These are phyloP conservation scores for Vaccinium darrowii DNA, from an alignment of 148 eudicot species.

Conservation along the genomic window DNA sequence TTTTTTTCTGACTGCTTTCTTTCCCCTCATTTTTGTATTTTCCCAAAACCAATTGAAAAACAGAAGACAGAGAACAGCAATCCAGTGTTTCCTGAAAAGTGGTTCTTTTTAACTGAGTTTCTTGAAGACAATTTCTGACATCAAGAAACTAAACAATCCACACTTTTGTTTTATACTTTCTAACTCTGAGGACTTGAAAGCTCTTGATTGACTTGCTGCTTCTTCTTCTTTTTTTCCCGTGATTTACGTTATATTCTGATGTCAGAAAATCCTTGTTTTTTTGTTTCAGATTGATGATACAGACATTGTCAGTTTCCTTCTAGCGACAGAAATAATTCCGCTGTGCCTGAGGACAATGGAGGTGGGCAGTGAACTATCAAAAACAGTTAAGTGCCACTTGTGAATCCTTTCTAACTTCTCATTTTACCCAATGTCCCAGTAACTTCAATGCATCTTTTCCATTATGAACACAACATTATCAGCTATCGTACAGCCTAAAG, in stretches of 20 bases:
- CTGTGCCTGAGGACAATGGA: slow-evolving; percentile 97
- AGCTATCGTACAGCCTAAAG: neutral
- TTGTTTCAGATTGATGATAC: slow-evolving; percentile 75
- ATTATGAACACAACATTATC: neutral
- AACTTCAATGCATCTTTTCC: slow-evolving; percentile 5
- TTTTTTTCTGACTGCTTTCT: neutral
- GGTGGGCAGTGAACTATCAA: slow-evolving; percentile 93
- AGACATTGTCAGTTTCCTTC: slow-evolving; percentile 88
- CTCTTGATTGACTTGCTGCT: neutral
- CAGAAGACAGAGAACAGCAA: neutral
- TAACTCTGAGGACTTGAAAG: slow-evolving; percentile 9
- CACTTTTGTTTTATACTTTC: slow-evolving; percentile 6
- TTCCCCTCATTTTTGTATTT: neutral
- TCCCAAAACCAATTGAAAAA: neutral
- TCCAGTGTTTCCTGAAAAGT: neutral
- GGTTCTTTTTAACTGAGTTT: neutral
- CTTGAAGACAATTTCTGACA: neutral
- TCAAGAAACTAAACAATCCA: neutral
- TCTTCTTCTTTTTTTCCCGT: neutral
- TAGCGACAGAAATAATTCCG: slow-evolving; percentile 92
- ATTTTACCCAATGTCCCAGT: slow-evolving; percentile 18
- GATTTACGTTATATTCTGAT: neutral
- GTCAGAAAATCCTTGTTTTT: slow-evolving; percentile 17
- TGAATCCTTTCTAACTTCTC: slow-evolving; percentile 27
- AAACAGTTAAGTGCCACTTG: slow-evolving; percentile 63